Percentiles rank a stretch among this genome's conserved stretches.
These are phyloP conservation scores for Verticillium nonalfalfae DNA, from an alignment of 2,329 filamentous ascomycete genomes.

Conservation along the genomic window DNA sequence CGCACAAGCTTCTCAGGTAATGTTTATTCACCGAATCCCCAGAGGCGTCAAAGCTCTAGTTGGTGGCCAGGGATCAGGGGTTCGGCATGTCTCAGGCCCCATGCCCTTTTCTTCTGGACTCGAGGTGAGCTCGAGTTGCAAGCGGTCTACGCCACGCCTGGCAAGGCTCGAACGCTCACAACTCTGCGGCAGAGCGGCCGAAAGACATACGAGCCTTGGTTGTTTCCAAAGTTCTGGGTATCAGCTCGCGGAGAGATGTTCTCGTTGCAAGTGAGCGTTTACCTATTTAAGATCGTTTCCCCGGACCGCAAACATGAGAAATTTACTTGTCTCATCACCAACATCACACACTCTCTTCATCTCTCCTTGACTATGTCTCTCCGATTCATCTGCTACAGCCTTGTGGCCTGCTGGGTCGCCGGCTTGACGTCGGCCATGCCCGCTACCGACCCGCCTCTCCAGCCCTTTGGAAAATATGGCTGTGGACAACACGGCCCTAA, in stretches of 20 bases:
- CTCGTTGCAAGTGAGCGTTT: not conserved
- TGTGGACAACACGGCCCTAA: slow-evolving; percentile 20
- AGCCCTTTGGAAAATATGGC: not conserved
- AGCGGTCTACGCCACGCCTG: not conserved
- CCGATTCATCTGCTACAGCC: not conserved
- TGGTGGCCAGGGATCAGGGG: not conserved
- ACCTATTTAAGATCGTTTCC: not conserved
- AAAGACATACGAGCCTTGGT: not conserved
- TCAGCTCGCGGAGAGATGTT: not conserved
- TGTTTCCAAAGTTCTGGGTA: not conserved
- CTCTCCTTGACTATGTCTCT: not conserved
- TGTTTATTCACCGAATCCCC: not conserved
- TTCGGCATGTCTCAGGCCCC: not conserved
- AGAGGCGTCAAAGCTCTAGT: not conserved
- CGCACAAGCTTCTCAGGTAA: not conserved
- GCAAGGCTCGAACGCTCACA: not conserved
- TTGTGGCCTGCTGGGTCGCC: not conserved
- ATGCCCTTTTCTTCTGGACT: not conserved
- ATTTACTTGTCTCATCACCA: not conserved
- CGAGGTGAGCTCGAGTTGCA: not conserved
- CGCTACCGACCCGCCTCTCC: not conserved
- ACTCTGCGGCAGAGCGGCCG: not conserved
- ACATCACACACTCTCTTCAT: not conserved
- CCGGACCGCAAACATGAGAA: not conserved
- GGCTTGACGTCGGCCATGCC: not conserved